Conservation (phyloP, 208 protist genomes). For the Leishmania braziliensis region DNA sequence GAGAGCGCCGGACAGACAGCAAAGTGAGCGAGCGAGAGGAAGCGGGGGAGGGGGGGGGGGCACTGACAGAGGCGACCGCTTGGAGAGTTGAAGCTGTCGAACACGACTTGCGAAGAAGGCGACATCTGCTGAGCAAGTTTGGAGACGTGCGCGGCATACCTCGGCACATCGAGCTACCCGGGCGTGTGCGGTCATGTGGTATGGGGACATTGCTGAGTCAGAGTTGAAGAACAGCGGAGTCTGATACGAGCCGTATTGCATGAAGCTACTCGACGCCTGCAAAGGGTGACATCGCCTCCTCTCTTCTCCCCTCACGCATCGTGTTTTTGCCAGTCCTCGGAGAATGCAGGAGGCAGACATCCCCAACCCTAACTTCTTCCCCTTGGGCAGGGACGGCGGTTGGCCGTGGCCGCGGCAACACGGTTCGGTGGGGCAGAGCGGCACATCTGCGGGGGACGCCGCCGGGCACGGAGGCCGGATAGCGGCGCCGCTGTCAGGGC, state of each 20-base stretch:
- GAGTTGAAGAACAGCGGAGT: neutral
- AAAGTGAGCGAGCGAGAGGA: neutral
- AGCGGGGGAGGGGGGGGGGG: no score
- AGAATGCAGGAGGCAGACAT: neutral
- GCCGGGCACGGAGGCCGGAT: neutral
- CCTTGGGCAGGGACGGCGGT: neutral
- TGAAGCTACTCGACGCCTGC: neutral
- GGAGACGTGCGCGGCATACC: neutral
- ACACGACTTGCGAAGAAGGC: neutral
- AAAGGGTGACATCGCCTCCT: neutral
- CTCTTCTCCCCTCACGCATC: neutral
- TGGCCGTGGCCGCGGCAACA: neutral
- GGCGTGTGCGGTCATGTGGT: neutral
- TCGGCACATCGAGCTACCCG: neutral
- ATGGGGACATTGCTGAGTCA: neutral
- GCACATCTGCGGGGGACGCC: neutral
- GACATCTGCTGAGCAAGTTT: no score
- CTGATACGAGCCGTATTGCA: neutral
- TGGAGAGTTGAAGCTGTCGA: neutral
- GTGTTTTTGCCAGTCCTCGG: no score
- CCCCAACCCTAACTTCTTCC: neutral
- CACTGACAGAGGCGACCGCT: neutral
- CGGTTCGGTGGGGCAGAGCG: neutral
- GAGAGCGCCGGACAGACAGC: neutral
- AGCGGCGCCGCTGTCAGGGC: neutral